Conservation (phyloP, 805 yeast species). For the Candida takata region DNA sequence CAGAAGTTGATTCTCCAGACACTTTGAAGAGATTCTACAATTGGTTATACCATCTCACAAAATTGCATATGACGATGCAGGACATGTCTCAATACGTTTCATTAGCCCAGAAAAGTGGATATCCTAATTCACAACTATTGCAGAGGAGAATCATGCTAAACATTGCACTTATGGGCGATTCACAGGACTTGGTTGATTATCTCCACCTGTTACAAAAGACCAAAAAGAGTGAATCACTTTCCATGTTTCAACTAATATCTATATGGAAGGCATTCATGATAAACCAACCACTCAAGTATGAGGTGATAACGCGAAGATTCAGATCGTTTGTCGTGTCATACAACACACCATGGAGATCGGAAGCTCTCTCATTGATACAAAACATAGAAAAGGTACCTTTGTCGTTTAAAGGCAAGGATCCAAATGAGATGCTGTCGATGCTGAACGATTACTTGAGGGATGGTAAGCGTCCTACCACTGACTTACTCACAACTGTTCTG, state of each 20-base stretch:
- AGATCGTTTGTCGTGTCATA: background rate
- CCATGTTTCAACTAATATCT: background rate
- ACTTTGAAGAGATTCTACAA: slow-evolving; percentile 8
- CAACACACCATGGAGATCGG: background rate
- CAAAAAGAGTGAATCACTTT: slow-evolving; percentile 3
- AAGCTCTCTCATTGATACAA: background rate
- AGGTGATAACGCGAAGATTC: slow-evolving; percentile 1
- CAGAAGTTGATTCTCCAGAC: slow-evolving; percentile 1
- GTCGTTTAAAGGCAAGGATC: background rate
- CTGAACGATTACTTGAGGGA: slow-evolving; percentile 13
- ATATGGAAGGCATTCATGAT: slow-evolving; percentile 6
- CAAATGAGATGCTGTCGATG: slow-evolving; percentile 2
- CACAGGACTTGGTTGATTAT: background rate
- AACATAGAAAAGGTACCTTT: background rate
- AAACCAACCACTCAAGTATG: slow-evolving; percentile 1
- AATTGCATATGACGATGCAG: slow-evolving; percentile 6
- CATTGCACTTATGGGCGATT: slow-evolving; percentile 1
- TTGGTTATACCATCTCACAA: slow-evolving; percentile 5
- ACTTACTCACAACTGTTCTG: slow-evolving; percentile 7
- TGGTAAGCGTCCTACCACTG: slow-evolving; percentile 16
- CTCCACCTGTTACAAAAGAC: background rate
- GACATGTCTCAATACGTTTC: slow-evolving; percentile 8
- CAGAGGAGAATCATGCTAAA: slow-evolving; percentile 4
- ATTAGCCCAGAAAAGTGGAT: slow-evolving; percentile 9
- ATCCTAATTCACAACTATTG: background rate